Evolutionary conservation across 2,329 filamentous ascomycete species (phyloP), one percentile per base, ranked within the genome.

Genomic region (Balansia obtecta): DNA sequence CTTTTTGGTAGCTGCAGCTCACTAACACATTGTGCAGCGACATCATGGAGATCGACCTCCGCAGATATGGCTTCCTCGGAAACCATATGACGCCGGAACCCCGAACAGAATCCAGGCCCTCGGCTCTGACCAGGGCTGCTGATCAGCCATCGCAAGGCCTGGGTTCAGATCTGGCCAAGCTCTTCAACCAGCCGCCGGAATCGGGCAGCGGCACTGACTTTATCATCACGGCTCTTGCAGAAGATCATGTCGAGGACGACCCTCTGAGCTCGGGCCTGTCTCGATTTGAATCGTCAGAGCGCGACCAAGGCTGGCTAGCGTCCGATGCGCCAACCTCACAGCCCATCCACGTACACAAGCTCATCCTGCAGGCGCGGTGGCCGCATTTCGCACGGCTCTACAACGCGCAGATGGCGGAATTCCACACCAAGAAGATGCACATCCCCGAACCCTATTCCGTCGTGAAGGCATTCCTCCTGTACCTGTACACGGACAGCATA

Each of bases 371-470:
- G 65, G 86, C 93, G 18, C 86, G 93, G 48, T 98, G 93, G 93
- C 90, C 93, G 30, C 93, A 98, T 66, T 98, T 98, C 69, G 83
- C 86, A 40, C 85, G 93, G 15, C 73, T 98, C 2, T 97, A 95
- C 71, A 84, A 85, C 48, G 83, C 91, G 4, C 89, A 96, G 62
- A 98, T 98, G 93, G 83, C 86, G 12, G 93, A 98, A 65, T 98
- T 94, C 61, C 93, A 98, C 64, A 93, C 88, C 15, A 93, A 93
- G 61, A 89, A 87, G 66, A 93, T 98, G 85, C 91, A 98, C 68
- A 95, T 98, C 43, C 91, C 93, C 0, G 94, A 98, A 62, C 90
- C 91, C 1, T 97, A 96, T 66, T 84, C 83, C 1, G 89, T 95
- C 0, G 93, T 98, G 45, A 89, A 88, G 58, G 88, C 91, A 0